Base-by-base conservation (phyloP, 768 basidiomycete genomes). In the Mycena belliarum region DNA sequence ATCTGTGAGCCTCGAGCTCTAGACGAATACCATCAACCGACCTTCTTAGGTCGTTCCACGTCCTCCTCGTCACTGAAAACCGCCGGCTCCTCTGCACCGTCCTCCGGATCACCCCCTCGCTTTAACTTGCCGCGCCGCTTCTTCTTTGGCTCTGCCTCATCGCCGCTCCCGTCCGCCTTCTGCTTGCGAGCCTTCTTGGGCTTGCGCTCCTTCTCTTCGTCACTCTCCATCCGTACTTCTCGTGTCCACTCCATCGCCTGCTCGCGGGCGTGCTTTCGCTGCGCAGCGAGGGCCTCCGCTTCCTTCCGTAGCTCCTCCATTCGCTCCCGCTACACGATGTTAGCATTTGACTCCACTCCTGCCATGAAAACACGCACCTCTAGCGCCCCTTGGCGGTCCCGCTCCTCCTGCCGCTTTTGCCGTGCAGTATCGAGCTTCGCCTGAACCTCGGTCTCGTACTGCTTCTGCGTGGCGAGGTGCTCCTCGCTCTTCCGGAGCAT, bases 401-500 rank as follows among this genome's bases (percentile, higher is more conserved):
- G 84, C 72, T 98, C 95, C 57, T 90, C 91, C 63, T 89, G 88
- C 55, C 97, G 80, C 67, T 80, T 82, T 60, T 82, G 84, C 52
- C 91, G 81, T 6, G 94, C 95, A 20, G 82, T 80, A 38, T 93
- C 90, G 3, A 94, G 76, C 68, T 84, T 86, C 6, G 88, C 85
- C 46, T 86, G 81, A 0, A 80, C 78, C 67, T 94, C 89, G 0
- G 73, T 76, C 69, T 95, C 94, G 64, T 84, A 81, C 54, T 85
- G 82, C 51, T 81, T 76, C 68, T 96, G 94, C 18, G 81, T 76
- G 5, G 80, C 72, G 23, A 93, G 75, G 67, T 96, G 93, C 40
- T 91, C 92, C 12, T 91, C 89, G 3, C 85, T 88, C 49, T 86
- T 86, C 53, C 91, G 81, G 51, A 96, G 69, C 80, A 98, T 87